Evolutionary conservation across 768 basidiomycete genomes (phyloP).

Genomic region (Hypsizygus marmoreus): DNA sequence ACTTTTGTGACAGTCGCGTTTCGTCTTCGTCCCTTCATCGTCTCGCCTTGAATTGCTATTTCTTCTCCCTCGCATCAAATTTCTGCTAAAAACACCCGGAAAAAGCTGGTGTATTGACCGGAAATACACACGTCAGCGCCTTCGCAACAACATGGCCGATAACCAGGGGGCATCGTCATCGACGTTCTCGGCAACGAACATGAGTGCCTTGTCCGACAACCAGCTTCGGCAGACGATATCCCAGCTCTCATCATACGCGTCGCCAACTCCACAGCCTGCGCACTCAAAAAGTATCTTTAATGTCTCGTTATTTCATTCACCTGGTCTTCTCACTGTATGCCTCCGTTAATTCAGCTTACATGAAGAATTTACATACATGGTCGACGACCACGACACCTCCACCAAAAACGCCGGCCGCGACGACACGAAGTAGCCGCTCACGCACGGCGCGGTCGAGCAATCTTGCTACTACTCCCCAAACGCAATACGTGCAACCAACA

Average conservation of each 20-base stretch:
- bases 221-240: conserved; percentile 66
- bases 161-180: conserved; percentile 23
- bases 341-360: conserved; percentile 43
- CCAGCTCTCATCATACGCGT: conserved; percentile 47
- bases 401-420: conserved; percentile 39
- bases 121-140: neutral
- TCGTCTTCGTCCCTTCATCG: neutral
- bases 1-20: conserved; percentile 17
- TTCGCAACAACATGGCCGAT: conserved; percentile 26
- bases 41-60: neutral
- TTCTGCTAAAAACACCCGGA: neutral
- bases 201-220: conserved; percentile 55
- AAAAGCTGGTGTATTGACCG: neutral
- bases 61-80: neutral
- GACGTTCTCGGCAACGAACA: conserved; percentile 25
- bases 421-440: conserved; percentile 43
- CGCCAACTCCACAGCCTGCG: conserved; percentile 39
- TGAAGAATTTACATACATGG: conserved; percentile 74
- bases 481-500: conserved; percentile 31
- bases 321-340: conserved; percentile 6
- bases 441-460: conserved; percentile 44
- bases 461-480: conserved; percentile 36
- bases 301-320: conserved; percentile 1
- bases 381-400: conserved; percentile 59
- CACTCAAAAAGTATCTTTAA: conserved; percentile 34